Conservation (phyloP, 2,329 filamentous ascomycete genomes). For the Gaeumannomyces sp. region DNA sequence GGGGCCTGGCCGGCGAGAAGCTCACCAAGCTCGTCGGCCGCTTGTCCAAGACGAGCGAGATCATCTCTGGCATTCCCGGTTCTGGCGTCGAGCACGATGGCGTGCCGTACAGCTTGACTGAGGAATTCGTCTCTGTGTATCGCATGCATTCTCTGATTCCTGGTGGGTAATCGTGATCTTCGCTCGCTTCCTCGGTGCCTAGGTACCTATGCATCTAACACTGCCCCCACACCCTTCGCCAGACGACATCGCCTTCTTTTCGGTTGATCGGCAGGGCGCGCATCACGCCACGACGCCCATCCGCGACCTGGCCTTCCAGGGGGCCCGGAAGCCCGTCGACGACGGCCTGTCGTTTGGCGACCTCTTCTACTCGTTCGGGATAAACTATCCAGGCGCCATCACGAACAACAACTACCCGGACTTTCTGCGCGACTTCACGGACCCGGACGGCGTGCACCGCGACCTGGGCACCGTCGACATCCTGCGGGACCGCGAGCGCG, state of each 20-base stretch:
- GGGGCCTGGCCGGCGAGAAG: slow-evolving; percentile 35
- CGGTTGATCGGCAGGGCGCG: too few relatives aligned
- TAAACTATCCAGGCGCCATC: slow-evolving; percentile 41
- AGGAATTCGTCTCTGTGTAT: too few relatives aligned
- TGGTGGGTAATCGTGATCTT: too few relatives aligned
- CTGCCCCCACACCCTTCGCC: too few relatives aligned
- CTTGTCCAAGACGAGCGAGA: slow-evolving; percentile 32
- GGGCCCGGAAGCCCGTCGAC: slow-evolving; percentile 25
- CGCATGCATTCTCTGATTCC: too few relatives aligned
- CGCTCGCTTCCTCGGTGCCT: too few relatives aligned
- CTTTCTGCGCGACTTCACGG: slow-evolving; percentile 33
- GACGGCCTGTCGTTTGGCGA: slow-evolving; percentile 27
- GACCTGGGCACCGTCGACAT: slow-evolving; percentile 41
- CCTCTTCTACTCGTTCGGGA: slow-evolving; percentile 38
- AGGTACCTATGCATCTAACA: too few relatives aligned
- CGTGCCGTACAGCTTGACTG: too few relatives aligned
- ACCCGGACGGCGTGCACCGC: slow-evolving; percentile 32
- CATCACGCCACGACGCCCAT: too few relatives aligned
- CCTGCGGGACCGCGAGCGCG: slow-evolving; percentile 39
- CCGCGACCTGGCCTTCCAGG: background rate
- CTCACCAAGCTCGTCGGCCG: slow-evolving; percentile 34
- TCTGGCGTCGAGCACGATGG: slow-evolving; percentile 16
- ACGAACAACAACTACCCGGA: slow-evolving; percentile 30
- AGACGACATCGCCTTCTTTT: too few relatives aligned
- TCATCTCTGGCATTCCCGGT: slow-evolving; percentile 24